Evolutionary conservation across 768 basidiomycete genomes (phyloP).

Genomic region (Rhodotorula graminis): DNA sequence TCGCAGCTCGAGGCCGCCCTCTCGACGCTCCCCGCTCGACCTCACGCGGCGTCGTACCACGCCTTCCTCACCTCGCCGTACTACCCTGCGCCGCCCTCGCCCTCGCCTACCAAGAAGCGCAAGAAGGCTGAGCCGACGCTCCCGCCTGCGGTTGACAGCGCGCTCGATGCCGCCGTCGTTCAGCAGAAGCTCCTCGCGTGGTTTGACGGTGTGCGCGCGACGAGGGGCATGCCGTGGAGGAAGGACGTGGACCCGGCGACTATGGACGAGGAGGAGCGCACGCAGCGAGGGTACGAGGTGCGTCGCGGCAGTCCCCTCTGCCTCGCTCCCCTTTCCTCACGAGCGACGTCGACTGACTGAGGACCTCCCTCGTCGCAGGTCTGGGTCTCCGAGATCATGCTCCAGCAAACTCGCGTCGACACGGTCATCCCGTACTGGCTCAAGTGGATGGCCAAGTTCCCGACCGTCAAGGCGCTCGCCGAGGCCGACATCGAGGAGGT

Average conservation of each 20-base stretch:
- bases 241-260: slow-evolving; percentile 57
- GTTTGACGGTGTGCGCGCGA: slow-evolving; percentile 64
- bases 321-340: too few species aligned
- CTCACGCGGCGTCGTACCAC: slow-evolving; percentile 26
- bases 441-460: slow-evolving; percentile 50
- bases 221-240: slow-evolving; percentile 87
- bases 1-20: background rate
- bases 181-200: slow-evolving; percentile 52
- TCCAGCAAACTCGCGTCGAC: slow-evolving; percentile 89
- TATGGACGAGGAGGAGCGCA: slow-evolving; percentile 57
- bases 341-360: too few species aligned
- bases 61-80: slow-evolving; percentile 18
- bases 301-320: slow-evolving; percentile 21
- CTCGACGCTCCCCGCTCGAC: background rate
- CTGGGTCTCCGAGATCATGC: slow-evolving; percentile 85
- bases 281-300: slow-evolving; percentile 89
- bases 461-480: slow-evolving; percentile 48
- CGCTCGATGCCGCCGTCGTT: slow-evolving; percentile 12
- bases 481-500: slow-evolving; percentile 72
- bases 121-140: slow-evolving; percentile 1
- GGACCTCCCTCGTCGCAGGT: slow-evolving; percentile 53
- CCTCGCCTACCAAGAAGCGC: slow-evolving; percentile 16
- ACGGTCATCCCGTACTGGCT: slow-evolving; percentile 90
- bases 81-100: background rate
- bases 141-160: background rate